Base-by-base conservation (phyloP, 768 basidiomycete genomes). In the Russula brevipes region DNA sequence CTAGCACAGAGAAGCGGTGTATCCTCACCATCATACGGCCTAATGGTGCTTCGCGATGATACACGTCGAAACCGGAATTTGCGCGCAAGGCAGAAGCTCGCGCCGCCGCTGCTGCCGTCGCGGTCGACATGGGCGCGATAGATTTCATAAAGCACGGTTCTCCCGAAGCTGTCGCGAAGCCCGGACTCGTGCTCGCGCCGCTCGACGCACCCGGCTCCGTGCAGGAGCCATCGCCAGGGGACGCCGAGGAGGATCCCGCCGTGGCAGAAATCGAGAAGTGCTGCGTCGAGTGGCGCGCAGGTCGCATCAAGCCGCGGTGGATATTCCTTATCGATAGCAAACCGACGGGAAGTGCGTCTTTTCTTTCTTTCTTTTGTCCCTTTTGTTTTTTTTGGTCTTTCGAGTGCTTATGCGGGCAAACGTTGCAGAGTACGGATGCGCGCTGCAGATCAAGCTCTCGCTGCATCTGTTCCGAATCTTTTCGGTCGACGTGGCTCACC, bases 11-110 rank as follows among this genome's bases (percentile, higher is more conserved):
- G 63, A 85, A 82, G 68, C 80, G 81, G 57, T 86, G 87, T 66
- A 83, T 84, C 54, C 70, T 88, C 45, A 85, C 84, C 1, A 81
- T 88, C 61, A 81, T 77, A 1, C 82, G 80, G 24, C 84, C 83
- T 0, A 77, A 81, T 36, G 85, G 83, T 17, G 60, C 71, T 2
- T 72, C 73, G 5, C 77, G 84, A n/a, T n/a, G n/a, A n/a, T n/a
- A n/a, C n/a, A n/a, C 50, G 31, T 83, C 84, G 0, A 76, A 80
- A 31, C 72, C 77, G 14, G 49, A 70, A 2, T 82, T 79, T 64
- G 47, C 74, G 16, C 77, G 77, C 42, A 80, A 82, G 66, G 73
- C 66, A 44, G 85, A 86, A 12, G 87, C 86, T 0, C 84, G 82
- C 62, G 73, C 72, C 0, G 78, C 78, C 50, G 85, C 76, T 0